A percentile compares a stretch with the other conserved stretches of the same genome.
Evolutionary conservation across 1,139 yeast genomes (phyloP).

Genomic region (Hansenula sp.): DNA sequence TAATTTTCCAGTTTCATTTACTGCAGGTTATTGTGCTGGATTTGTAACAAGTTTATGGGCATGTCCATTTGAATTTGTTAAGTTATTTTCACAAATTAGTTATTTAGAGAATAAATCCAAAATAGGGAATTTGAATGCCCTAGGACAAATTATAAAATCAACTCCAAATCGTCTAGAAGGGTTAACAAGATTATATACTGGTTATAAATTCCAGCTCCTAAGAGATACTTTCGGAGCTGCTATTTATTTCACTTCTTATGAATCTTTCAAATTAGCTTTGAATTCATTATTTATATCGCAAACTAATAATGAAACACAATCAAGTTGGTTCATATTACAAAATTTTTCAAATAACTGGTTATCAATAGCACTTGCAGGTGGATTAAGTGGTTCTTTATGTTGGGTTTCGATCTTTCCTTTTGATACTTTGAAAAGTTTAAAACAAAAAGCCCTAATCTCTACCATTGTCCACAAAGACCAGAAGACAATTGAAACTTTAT

Average conservation of each 20-base stretch:
- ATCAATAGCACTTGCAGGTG: conserved; percentile 4
- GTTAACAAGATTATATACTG: not conserved
- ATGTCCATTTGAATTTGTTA: conserved; percentile 4
- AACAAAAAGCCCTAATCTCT: not conserved
- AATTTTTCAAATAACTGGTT: conserved; percentile 2
- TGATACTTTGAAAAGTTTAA: conserved; percentile 2
- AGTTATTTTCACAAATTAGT: conserved; percentile 1
- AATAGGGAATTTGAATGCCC: not conserved
- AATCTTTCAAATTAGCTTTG: not conserved
- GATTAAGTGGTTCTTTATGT: conserved; percentile 2
- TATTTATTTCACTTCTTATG: conserved; percentile 3
- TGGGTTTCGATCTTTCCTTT: conserved; percentile 3
- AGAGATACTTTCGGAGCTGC: conserved; percentile 3
- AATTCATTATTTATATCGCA: not conserved
- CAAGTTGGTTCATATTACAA: not conserved
- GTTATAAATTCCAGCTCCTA: conserved; percentile 2
- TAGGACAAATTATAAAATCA: not conserved
- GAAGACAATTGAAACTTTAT: not conserved
- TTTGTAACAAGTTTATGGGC: conserved; percentile 4
- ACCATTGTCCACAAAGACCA: not conserved
- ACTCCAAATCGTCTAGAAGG: not conserved
- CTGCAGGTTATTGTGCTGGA: conserved; percentile 1
- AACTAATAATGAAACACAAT: not conserved
- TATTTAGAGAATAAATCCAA: not conserved
- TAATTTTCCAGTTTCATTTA: conserved; percentile 1